These are phyloP conservation scores for Santalum album DNA, from an alignment of 164 flowering plant species.

Conservation along the genomic window DNA sequence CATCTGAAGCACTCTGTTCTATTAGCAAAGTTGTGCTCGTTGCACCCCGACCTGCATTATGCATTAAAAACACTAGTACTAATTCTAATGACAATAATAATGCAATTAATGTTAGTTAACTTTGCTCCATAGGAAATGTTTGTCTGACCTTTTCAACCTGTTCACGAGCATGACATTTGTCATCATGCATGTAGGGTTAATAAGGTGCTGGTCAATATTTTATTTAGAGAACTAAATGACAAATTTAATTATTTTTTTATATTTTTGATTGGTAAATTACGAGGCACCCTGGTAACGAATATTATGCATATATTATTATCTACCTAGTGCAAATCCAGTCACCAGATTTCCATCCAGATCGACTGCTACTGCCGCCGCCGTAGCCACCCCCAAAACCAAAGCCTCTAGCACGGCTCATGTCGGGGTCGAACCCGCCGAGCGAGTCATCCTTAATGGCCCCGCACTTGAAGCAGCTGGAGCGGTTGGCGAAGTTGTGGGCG, in stretches of 20 bases:
- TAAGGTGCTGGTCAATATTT: no score
- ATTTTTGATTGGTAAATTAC: no score
- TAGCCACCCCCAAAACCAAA: conserved; percentile 12
- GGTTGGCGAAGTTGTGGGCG: conserved; percentile 48
- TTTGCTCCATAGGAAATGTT: no score
- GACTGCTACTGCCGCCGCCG: conserved; percentile 16
- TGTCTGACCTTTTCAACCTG: no score
- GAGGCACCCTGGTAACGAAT: no score
- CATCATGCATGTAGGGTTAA: no score
- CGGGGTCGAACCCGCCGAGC: conserved; percentile 8
- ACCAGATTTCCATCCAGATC: conserved; percentile 42
- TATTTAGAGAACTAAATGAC: no score
- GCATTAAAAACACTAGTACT: no score
- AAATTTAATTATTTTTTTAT: no score
- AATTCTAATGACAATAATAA: no score
- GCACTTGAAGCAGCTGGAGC: conserved; percentile 44
- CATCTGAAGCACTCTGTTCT: conserved; percentile 1
- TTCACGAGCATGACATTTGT: no score
- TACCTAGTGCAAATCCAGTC: conserved; percentile 54
- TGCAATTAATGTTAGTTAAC: no score
- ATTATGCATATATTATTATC: neutral
- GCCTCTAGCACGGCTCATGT: conserved; percentile 13
- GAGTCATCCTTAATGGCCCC: conserved; percentile 29
- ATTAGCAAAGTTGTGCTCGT: conserved; percentile 1
- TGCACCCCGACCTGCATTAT: neutral